Base-by-base conservation (phyloP, 169 alveolate species). In the Plasmodium sp. region DNA sequence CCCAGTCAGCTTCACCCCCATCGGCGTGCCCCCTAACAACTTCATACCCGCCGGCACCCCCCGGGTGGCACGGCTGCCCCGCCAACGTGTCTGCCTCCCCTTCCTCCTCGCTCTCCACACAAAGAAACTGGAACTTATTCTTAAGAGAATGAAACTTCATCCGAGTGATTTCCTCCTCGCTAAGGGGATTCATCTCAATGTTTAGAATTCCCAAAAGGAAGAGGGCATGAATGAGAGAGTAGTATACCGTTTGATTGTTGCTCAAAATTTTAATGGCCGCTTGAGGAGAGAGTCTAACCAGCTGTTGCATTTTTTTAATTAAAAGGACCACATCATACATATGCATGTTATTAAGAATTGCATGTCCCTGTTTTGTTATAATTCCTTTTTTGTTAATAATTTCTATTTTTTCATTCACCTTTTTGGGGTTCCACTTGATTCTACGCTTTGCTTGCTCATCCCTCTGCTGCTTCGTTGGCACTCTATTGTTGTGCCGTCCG, bases 151-250 rank as follows among this genome's bases (percentile, higher is more conserved):
- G 72, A 39, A 90, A 90, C 31, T 80, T 33, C 2, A 67, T 31
- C 14, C 36, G 16, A 16, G 7, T 56, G n/a, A 90, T 27, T 14
- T 90, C 94, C 72, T 90, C 94, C 9, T 62, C 54, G n/a, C 34
- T 81, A 34, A 90, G 73, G 2, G 45, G 54, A 12, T 33, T 80
- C 16, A 73, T 67, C 22, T 80, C 91, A 1, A 80, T 14, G 27
- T 80, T 90, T 90, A 90, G 72, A 73, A 90, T 90, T 0, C 94
- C 94, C 6, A 90, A 6, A 80, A 90, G 90, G 83, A 90, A 90
- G 34, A 90, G 94, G 22, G 94, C 84, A 90, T 90, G 94, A 33
- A 90, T 51, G 10, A 90, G 58, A 2, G 94, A 80, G 54, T 90
- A 90, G 36, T 18, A 80, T 4, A 90, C 39, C 14, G 74, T 81